Base-by-base conservation (phyloP, 2,329 filamentous ascomycete species). In the Cordyceps cicadae region DNA sequence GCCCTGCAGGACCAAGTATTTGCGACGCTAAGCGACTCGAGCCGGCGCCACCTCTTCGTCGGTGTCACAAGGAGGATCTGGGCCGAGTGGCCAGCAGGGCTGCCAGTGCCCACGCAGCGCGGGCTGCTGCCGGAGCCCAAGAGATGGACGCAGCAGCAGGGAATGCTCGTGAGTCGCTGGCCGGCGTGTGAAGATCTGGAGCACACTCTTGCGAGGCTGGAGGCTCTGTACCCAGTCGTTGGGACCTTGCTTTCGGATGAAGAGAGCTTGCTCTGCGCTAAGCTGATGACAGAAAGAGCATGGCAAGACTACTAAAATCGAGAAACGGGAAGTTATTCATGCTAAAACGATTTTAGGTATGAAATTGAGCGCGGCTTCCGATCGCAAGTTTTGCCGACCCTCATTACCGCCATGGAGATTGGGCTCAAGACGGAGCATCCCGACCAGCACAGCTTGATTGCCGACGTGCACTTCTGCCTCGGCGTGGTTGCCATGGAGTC, bases 401-500 rank as follows among this genome's bases (percentile, higher is more conserved):
- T 63, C 17, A 34, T 62, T 3, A 63, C 51, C 2, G 62, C 62
- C 2, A 29, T 17, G 8, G 21, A 21, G 7, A 63, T 62, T 26
- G 48, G 39, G 14, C 39, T 43, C 39, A 15, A 12, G 14, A 48
- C 49, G 39, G 37, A 52, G 17, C 56, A 63, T 43, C 51, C 29
- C 9, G 49, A 63, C 29, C n/a, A 52, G 15, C 19, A 19, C 5
- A n/a, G 6, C 19, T 19, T 59, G 3, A 52, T 62, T 29, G 60
- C 55, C 50, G 60, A 63, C 48, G 56, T 62, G 3, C 43, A 55
- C 39, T 60, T 62, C 37, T 62, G 59, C 56, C 34, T 63, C 17
- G 62, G 62, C 17, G 55, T 60, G 19, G 55, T 63, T 19, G 59
- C 59, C 55, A 63, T 63, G 62, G 62, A 63, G 29, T 49, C 62